Percentiles rank a stretch among this genome's conserved stretches.
Conservation (phyloP, 164 flowering plant genomes). For the Vitis rotundifolia region DNA sequence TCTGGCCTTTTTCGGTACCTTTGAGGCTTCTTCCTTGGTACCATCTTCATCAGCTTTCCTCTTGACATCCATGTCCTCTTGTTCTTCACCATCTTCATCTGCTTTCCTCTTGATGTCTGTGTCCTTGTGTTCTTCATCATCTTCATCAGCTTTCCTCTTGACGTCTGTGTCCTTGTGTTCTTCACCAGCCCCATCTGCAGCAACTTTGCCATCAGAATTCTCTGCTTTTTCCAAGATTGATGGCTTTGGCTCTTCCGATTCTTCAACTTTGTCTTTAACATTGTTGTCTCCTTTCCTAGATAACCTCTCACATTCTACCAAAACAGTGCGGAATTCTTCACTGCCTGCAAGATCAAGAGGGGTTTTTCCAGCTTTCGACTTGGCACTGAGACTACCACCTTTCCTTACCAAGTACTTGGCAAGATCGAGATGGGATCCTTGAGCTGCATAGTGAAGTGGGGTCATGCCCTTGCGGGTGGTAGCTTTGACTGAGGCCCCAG, state of each 20-base stretch:
- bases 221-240: slow-evolving; percentile 18
- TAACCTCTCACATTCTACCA: slow-evolving; percentile 41
- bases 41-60: slow-evolving; percentile 47
- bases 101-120: slow-evolving; percentile 47
- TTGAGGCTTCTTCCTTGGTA: slow-evolving; percentile 18
- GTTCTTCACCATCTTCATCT: slow-evolving; percentile 23
- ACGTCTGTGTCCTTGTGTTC: slow-evolving; percentile 24
- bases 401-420: slow-evolving; percentile 75
- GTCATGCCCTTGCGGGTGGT: slow-evolving; percentile 83
- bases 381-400: slow-evolving; percentile 56
- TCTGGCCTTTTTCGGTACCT: slow-evolving; percentile 56
- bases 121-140: slow-evolving; percentile 25
- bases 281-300: slow-evolving; percentile 22
- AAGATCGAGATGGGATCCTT: slow-evolving; percentile 78
- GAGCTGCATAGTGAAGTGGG: slow-evolving; percentile 89
- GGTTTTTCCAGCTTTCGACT: slow-evolving; percentile 81
- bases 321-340: slow-evolving; percentile 54
- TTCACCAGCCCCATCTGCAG: slow-evolving; percentile 16
- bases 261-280: slow-evolving; percentile 30
- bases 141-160: slow-evolving; percentile 45
- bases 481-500: slow-evolving; percentile 77
- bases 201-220: slow-evolving; percentile 17
- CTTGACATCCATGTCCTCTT: slow-evolving; percentile 35
- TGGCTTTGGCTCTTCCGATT: slow-evolving; percentile 19
- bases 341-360: slow-evolving; percentile 68